Base-by-base conservation (phyloP, 2,329 filamentous ascomycete genomes). In the Intubia oerlemansii region DNA sequence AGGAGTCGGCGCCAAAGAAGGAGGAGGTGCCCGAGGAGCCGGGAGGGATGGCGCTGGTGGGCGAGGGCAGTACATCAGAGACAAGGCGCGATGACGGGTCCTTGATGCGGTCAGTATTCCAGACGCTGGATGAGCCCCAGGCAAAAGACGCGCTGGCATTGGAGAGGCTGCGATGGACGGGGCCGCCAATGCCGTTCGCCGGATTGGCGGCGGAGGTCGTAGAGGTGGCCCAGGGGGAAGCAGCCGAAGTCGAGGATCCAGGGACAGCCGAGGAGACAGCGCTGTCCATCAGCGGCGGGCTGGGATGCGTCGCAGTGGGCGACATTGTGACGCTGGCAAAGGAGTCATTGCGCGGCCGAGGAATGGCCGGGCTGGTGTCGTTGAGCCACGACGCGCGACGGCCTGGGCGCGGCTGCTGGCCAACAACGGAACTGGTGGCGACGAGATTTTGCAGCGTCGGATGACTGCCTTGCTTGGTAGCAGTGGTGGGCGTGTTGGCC, bases 351-450 rank as follows among this genome's bases (percentile, higher is more conserved):
- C 81, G 65, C 30, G 71, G 66, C 32, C 69, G 62, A 29, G 59
- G 54, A 21, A 68, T 46, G 10, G 59, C 51, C 36, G 75, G 77
- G 7, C 65, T 64, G 2, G 79, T 75, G 41, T 92, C 84, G 44
- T 82, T 85, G 34, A 92, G 54, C 79, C 82, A 92, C 22, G 80
- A 90, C 25, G 77, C 65, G 37, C 80, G 68, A 31, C 79, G 68
- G 16, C 62, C 63, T 26, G 75, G 66, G 41, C 72, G 78, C 28
- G 53, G 61, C 28, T 54, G 62, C 40, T 56, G 64, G 17, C 18
- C 28, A n/a, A n/a, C n/a, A n/a, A n/a, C n/a, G n/a, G n/a, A n/a
- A n/a, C n/a, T n/a, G n/a, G n/a, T n/a, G n/a, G n/a, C n/a, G n/a
- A n/a, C n/a, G n/a, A n/a, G n/a, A n/a, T n/a, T n/a, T n/a, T n/a